A percentile compares a stretch with the other conserved stretches of the same genome.
Conservation (phyloP, 2,329 filamentous ascomycete species). For the Neospermospora avenae region DNA sequence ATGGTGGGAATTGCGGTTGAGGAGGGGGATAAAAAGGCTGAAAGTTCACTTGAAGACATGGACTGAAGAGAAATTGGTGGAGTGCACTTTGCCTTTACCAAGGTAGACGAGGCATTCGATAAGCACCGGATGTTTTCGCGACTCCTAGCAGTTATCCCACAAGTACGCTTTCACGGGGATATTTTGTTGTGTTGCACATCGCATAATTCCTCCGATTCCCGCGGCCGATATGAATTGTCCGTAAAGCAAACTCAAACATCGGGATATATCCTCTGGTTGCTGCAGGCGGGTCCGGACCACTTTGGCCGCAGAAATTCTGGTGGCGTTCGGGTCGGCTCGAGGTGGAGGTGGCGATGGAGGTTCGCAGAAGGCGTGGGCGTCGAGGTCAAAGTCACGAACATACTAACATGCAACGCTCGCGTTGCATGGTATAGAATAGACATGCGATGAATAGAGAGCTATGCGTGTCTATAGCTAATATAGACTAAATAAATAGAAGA, state of each 20-base stretch:
- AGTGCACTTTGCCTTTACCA: background rate
- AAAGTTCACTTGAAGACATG: constrained; percentile 56
- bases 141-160: too few relatives aligned
- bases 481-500: constrained; percentile 22
- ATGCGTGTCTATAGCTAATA: constrained; percentile 6
- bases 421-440: background rate
- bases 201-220: too few relatives aligned
- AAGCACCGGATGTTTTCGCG: too few relatives aligned
- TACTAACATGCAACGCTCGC: background rate
- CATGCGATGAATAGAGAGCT: constrained; percentile 4
- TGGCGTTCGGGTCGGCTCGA: background rate
- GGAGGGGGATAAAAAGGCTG: constrained; percentile 42
- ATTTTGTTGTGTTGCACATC: too few relatives aligned
- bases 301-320: background rate
- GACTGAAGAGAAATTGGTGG: constrained; percentile 44
- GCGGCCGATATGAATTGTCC: too few relatives aligned
- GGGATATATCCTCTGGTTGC: too few relatives aligned
- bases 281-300: too few relatives aligned
- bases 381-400: background rate
- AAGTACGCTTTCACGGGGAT: too few relatives aligned
- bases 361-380: background rate
- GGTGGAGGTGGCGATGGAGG: background rate
- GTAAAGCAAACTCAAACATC: too few relatives aligned
- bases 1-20: constrained; percentile 61
- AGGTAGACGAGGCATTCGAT: too few relatives aligned